These are phyloP conservation scores for Fusarium anthophilum DNA, from an alignment of 2,329 filamentous ascomycete species.

Conservation along the genomic window DNA sequence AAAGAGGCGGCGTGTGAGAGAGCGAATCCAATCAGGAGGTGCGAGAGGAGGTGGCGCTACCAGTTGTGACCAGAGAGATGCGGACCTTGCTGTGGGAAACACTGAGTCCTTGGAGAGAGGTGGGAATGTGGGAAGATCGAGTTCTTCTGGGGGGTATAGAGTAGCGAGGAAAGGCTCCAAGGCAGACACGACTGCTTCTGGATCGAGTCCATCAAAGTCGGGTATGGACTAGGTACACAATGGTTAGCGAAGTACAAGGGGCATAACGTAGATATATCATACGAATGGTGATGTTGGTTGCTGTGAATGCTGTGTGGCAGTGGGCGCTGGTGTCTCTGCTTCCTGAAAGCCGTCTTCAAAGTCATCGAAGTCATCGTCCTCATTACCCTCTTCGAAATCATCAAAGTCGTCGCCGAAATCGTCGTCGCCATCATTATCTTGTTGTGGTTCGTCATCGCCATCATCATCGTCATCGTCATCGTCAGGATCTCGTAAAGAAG, in stretches of 20 bases:
- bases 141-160: constrained; percentile 69
- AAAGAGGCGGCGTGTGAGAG: constrained; percentile 92
- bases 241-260: constrained; percentile 34
- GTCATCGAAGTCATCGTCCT: constrained; percentile 69
- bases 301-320: constrained; percentile 45
- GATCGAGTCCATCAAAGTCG: constrained; percentile 70
- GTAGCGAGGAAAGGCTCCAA: constrained; percentile 73
- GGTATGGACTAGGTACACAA: constrained; percentile 65
- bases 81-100: constrained; percentile 85
- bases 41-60: constrained; percentile 94
- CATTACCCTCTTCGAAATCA: constrained; percentile 69
- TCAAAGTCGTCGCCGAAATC: constrained; percentile 70
- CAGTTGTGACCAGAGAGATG: constrained; percentile 95
- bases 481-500: constrained; percentile 38
- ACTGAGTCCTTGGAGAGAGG: constrained; percentile 67
- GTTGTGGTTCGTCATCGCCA: constrained; percentile 8
- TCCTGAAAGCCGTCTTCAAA: constrained; percentile 79
- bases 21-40: constrained; percentile 97
- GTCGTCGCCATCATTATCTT: constrained; percentile 45
- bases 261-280: constrained; percentile 36
- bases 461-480: constrained; percentile 9
- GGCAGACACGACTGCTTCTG: constrained; percentile 68
- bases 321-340: constrained; percentile 50
- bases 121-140: constrained; percentile 60
- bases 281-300: constrained; percentile 58